A percentile compares a stretch with the other conserved stretches of the same genome.
Conservation (phyloP, 352 stramenopile genomes). For the Phytophthora hibernalis region DNA sequence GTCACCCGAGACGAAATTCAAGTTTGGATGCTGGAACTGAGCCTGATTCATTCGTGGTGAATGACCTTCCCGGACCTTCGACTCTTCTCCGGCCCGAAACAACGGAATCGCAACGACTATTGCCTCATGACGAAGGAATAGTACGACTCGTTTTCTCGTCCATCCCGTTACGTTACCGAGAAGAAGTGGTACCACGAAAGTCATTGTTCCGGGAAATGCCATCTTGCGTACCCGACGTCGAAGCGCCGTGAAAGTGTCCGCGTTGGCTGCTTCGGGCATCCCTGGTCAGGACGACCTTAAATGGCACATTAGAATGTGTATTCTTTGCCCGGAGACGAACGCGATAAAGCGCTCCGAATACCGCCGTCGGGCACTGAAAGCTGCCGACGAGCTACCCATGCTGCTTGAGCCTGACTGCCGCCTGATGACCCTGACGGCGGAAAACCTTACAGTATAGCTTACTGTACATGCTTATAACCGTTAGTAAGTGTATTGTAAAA, state of each 20-base stretch:
- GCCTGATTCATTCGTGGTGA: neutral
- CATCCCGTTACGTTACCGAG: neutral
- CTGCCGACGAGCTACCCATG: neutral
- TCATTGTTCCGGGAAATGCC: neutral
- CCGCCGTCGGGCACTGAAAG: neutral
- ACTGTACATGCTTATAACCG: too few species aligned
- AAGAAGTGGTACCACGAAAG: neutral
- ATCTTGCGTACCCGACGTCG: neutral
- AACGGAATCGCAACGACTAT: constrained; percentile 2
- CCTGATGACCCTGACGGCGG: neutral
- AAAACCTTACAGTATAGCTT: neutral
- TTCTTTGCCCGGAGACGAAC: too few species aligned
- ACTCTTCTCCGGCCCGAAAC: neutral
- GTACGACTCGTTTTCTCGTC: neutral
- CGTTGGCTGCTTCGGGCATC: neutral
- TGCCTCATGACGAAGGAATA: neutral
- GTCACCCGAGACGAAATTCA: neutral
- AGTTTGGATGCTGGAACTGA: neutral
- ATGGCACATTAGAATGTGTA: too few species aligned
- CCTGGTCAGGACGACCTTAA: too few species aligned
- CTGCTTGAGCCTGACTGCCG: neutral
- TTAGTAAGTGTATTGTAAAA: too few species aligned
- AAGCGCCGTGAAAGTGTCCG: neutral
- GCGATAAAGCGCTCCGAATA: neutral
- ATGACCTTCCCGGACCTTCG: neutral